Evolutionary conservation across 2,329 filamentous ascomycete species (phyloP), one percentile per base, ranked within the genome.

Genomic region (Colletotrichum paranaense): DNA sequence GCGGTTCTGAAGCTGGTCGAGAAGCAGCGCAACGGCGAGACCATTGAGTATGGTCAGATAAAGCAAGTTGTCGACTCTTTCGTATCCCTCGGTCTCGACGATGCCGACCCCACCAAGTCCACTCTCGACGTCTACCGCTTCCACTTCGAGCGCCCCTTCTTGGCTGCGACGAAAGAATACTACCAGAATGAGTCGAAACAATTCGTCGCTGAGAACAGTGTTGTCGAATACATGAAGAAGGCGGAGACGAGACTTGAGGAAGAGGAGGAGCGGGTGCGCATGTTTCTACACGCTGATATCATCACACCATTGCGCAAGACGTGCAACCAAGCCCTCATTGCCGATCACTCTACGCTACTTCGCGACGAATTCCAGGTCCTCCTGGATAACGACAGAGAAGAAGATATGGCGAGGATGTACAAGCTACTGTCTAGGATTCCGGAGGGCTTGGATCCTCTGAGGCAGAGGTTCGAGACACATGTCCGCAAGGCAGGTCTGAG

Each of bases 201-300:
- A 75, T 99, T 99, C 80, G 91, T 99, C 42, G 94, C 95, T 12
- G 96, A 98, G 82, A 99, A 99, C 82, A 97, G 94, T 75, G 95
- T 99, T 4, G 95, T 99, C 42, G 97, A 99, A 81, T 99, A 98
- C 85, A 98, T 99, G 97, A 98, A 98, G 88, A 99, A 99, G 89
- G 97, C 97, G 0, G 96, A 98, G 84, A 85, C 91, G 55, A 92
- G 97, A 38, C 85, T 99, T 74, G 91, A 94, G 8, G 97, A 99
- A 83, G 97, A 99, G 83, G 97, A 97, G 84, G 94, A 96, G 80
- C 94, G 97, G 30, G 97, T 99, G 11, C 92, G 92, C 76, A 91
- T 98, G 80, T 99, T 97, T 80, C 88, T 99, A 58, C 95, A 98
- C 79, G 91, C 92, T 46, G 97, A 99, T 82, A 98, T 98, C 71